phyloP scores from a whole-genome alignment of 768 basidiomycete genomes.

The Suillus occidentalis region DNA sequence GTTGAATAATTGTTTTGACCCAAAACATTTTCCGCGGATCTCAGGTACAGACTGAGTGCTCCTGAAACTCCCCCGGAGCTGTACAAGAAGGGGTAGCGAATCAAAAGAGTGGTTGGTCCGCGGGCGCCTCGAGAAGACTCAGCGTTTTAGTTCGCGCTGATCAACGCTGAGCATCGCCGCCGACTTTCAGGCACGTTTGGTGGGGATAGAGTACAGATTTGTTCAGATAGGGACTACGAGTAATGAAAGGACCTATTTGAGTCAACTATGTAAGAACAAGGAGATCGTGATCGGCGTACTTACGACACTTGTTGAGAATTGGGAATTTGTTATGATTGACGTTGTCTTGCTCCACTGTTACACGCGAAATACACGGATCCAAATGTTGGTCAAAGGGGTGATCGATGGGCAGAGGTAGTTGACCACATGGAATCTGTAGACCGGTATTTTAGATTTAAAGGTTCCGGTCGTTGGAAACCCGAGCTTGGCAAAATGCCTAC shows the following conservation, averaged over 20 bases:
- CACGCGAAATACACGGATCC: background rate
- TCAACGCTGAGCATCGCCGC: background rate
- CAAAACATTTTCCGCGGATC: background rate
- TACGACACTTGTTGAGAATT: too few species aligned
- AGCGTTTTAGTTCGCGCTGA: background rate
- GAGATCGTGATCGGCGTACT: background rate
- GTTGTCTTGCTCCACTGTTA: background rate
- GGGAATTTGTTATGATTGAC: slow-evolving; percentile 1
- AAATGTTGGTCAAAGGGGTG: background rate
- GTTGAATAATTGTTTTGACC: background rate
- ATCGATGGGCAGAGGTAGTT: slow-evolving; percentile 14
- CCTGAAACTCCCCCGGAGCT: slow-evolving; percentile 1
- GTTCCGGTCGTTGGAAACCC: slow-evolving; percentile 7
- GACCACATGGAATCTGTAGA: slow-evolving; percentile 26
- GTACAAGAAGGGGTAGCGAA: too few species aligned
- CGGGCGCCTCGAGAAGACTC: background rate
- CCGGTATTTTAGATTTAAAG: slow-evolving; percentile 17
- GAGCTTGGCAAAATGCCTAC: background rate
- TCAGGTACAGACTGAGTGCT: background rate
- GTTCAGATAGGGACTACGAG: background rate
- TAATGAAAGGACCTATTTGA: background rate
- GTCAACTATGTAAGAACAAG: background rate
- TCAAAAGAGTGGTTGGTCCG: too few species aligned
- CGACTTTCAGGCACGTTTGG: slow-evolving; percentile 6
- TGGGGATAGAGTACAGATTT: slow-evolving; percentile 4